A percentile compares a stretch with the other conserved stretches of the same genome.
Evolutionary conservation across 2,329 filamentous ascomycete genomes (phyloP).

Genomic region (Claviceps monticola): DNA sequence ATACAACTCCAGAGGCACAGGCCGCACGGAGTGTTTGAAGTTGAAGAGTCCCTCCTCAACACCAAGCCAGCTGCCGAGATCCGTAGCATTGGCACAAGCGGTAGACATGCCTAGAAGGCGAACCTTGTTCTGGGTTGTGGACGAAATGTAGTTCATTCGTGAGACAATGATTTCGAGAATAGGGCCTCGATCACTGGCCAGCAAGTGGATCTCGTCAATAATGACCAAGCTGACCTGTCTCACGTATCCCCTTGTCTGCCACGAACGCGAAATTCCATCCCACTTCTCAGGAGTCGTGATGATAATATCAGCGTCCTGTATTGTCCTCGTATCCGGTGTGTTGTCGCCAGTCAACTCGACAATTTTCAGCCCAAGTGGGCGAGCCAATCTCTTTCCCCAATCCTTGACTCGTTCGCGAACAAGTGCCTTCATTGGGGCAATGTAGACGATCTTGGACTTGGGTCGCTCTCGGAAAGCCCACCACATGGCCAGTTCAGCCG

Average conservation of each 20-base stretch:
- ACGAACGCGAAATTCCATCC: slow-evolving; percentile 98
- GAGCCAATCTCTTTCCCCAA: slow-evolving; percentile 72
- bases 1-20: slow-evolving; percentile 88
- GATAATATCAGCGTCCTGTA: slow-evolving; percentile 91
- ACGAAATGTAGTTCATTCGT: slow-evolving; percentile 96
- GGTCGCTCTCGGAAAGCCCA: slow-evolving; percentile 94
- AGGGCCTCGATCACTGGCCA: slow-evolving; percentile 92
- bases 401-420: slow-evolving; percentile 94
- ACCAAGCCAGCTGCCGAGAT: slow-evolving; percentile 90
- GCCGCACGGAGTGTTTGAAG: slow-evolving; percentile 91
- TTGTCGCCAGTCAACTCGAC: slow-evolving; percentile 96
- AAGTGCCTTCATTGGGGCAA: slow-evolving; percentile 97
- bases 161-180: slow-evolving; percentile 95
- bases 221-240: slow-evolving; percentile 91
- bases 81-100: slow-evolving; percentile 87
- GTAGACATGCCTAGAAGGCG: slow-evolving; percentile 97
- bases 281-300: slow-evolving; percentile 99
- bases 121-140: slow-evolving; percentile 79
- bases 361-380: slow-evolving; percentile 72
- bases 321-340: slow-evolving; percentile 90
- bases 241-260: slow-evolving; percentile 95
- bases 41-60: slow-evolving; percentile 95
- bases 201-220: slow-evolving; percentile 93
- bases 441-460: slow-evolving; percentile 95
- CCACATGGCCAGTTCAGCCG: slow-evolving; percentile 96